Evolutionary conservation across 2,329 filamentous ascomycete genomes (phyloP), one percentile per base, ranked within the genome.

Genomic region (Colletotrichum falcatum): DNA sequence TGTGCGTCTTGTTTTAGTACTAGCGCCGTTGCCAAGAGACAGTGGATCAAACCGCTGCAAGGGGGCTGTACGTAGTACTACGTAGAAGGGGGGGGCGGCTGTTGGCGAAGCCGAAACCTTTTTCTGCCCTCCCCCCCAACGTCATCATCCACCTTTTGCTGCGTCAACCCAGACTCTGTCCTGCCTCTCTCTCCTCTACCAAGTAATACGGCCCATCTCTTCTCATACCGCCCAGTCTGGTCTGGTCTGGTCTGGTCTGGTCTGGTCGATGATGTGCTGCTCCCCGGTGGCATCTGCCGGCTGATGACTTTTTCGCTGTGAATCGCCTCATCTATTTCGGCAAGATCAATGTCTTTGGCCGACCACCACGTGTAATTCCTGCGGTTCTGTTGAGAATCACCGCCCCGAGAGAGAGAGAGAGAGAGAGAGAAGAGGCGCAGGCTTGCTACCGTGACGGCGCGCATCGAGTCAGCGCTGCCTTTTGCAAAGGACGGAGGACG

Each of bases 41-140:
- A 26, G 71, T 66, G 61, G 66, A 71, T 73, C 72, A 73, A 73
- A 73, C 72, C 53, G 61, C 35, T 42, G 60, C 64, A 73, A 62
- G 71, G 71, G 71, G 46, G 63, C n/a, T n/a, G n/a, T n/a, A n/a
- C n/a, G n/a, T n/a, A n/a, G n/a, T n/a, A n/a, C n/a, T n/a, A n/a
- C n/a, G 51, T 39, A 46, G 68, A 71, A 71, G 68, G 64, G 68
- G 64, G n/a, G 64, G 68, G 64, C 68, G 68, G 68, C 65, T 68
- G 51, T 26, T 63, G 64, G 37, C 46, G 68, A 63, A 68, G 68
- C 68, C 68, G 68, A 71, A 68, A 71, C 65, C 64, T 71, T 68
- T 70, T 68, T 58, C 30, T 7, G 4, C 30, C 30, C 28, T 59
- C 58, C n/a, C 35, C 28, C 18, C 35, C 28, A 33, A 37, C 44